These are phyloP conservation scores for Pseudonectria buxi DNA, from an alignment of 2,329 filamentous ascomycete species.

Conservation along the genomic window DNA sequence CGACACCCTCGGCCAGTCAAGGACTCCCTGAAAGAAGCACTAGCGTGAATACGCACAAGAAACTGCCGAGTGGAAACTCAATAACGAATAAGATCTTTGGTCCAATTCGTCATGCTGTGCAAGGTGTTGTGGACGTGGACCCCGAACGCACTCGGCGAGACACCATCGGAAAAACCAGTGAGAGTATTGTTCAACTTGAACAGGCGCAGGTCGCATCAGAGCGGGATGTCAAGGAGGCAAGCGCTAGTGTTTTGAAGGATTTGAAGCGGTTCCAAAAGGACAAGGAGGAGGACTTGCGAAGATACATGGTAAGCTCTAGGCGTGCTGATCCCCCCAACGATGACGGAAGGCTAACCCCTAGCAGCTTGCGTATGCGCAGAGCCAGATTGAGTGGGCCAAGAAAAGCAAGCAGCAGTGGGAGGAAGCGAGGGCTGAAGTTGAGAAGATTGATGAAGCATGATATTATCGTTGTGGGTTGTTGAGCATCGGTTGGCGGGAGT, in stretches of 20 bases:
- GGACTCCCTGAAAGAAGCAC: slow-evolving; percentile 53
- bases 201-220: slow-evolving; percentile 84
- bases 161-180: slow-evolving; percentile 90
- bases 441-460: slow-evolving; percentile 69
- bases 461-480: background rate
- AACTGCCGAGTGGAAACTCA: slow-evolving; percentile 78
- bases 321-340: too few relatives aligned
- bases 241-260: slow-evolving; percentile 79
- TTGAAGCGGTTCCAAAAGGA: slow-evolving; percentile 88
- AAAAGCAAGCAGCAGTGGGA: slow-evolving; percentile 89
- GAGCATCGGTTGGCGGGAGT: too few relatives aligned
- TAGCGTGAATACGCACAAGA: slow-evolving; percentile 55
- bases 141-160: slow-evolving; percentile 88
- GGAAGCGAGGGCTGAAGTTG: slow-evolving; percentile 78
- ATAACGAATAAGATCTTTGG: slow-evolving; percentile 94
- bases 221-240: slow-evolving; percentile 89
- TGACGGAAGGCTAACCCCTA: background rate
- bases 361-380: slow-evolving; percentile 85
- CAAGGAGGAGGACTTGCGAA: slow-evolving; percentile 88
- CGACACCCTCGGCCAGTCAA: slow-evolving; percentile 68
- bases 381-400: slow-evolving; percentile 89
- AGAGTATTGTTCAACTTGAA: slow-evolving; percentile 79
- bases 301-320: slow-evolving; percentile 82
- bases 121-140: slow-evolving; percentile 93
- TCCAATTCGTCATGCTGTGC: slow-evolving; percentile 87